phyloP scores from a whole-genome alignment of 805 yeast species.

The Ogataea sp. region DNA sequence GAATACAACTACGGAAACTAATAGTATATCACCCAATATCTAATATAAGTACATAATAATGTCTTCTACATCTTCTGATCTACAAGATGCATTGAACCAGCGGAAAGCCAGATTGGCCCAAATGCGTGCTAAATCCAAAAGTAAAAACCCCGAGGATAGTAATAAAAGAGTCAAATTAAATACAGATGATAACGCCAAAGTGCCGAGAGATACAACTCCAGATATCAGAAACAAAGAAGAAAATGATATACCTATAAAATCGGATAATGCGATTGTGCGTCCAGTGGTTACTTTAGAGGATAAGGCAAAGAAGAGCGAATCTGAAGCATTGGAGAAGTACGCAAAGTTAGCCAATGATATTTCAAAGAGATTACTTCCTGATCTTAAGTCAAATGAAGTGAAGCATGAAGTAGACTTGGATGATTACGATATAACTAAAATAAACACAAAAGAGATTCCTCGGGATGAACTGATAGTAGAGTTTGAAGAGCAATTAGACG shows the following conservation, averaged over 20 bases:
- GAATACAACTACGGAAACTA: no score
- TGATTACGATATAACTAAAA: neutral
- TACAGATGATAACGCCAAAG: neutral
- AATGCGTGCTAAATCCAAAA: neutral
- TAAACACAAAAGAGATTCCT: neutral
- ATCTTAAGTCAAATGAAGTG: neutral
- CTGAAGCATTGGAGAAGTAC: slow-evolving; percentile 1
- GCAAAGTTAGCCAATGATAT: slow-evolving; percentile 1
- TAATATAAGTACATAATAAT: neutral
- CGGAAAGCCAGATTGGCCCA: neutral
- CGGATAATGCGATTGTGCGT: neutral
- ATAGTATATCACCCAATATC: neutral
- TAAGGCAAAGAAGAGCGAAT: neutral
- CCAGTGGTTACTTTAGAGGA: neutral
- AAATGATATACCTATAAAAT: no score
- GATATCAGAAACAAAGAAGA: neutral
- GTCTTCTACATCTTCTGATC: neutral
- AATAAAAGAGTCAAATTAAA: neutral
- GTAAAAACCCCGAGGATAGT: neutral
- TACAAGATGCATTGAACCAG: neutral
- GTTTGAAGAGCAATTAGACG: slow-evolving; percentile 31
- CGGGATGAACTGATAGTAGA: slow-evolving; percentile 9
- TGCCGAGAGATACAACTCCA: no score
- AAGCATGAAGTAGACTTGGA: neutral
- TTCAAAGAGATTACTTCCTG: neutral